Base-by-base conservation (phyloP, 2,329 filamentous ascomycete species). In the Phialophora expanda region DNA sequence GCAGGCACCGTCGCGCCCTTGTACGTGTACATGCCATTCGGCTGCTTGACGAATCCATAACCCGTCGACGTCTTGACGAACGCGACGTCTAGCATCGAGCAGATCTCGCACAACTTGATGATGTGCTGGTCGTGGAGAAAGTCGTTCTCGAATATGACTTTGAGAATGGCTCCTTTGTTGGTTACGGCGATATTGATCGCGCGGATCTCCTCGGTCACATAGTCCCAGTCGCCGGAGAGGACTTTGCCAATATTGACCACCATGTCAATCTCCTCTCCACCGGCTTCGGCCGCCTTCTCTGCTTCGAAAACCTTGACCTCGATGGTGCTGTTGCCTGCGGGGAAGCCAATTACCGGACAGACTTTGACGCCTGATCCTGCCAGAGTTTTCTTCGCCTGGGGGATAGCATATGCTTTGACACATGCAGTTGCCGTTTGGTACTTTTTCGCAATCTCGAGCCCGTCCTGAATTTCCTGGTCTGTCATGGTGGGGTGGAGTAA, bases 91-190 rank as follows among this genome's bases (percentile, higher is more conserved):
- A 85, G 41, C 0, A 77, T 73, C 0, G 81, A 81, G 72, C 86
- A 88, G 32, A 88, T 85, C 72, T 81, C 71, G 71, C 86, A 87
- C 0, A 88, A 76, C 5, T 75, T 77, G 8, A 80, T 69, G 58
- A 88, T 86, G 44, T 87, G 80, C 11, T 80, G 71, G 0, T 84
- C 76, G 1, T 77, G 30, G 0, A 88, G 79, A 67, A 82, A 88
- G 71, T 87, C 85, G 69, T 86, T 88, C 70, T 88, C 85, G 62
- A 88, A 87, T 56, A 88, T 88, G 58, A 88, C 85, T 71, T 88
- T 88, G 6, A 88, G 77, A 0, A 80, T 76, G 0, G 68, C 66
- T 0, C 80, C 81, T 6, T 76, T 64, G n/a, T 73, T 71, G 0
- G 73, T 71, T 2, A 87, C 84, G 0, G 77, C 79, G 0, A 79